Percentiles rank a stretch among this genome's conserved stretches.
These are phyloP conservation scores for Paspalum notatum DNA, from an alignment of 176 grass and related monocot genomes.

Conservation along the genomic window DNA sequence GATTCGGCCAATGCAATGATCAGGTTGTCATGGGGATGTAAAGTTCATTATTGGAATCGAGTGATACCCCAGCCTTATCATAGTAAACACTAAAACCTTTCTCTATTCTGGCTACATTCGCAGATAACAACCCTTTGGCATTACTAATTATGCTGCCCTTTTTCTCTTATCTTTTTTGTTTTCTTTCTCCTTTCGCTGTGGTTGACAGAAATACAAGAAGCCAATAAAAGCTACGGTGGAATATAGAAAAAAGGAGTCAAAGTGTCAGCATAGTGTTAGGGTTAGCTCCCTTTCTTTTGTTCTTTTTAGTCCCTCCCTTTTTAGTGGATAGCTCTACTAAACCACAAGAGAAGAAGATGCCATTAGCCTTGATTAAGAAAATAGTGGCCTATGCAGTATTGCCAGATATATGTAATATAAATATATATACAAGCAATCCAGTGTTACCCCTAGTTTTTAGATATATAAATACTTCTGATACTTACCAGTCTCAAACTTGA, in stretches of 20 bases:
- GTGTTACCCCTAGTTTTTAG: conserved; percentile 38
- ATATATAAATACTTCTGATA: conserved; percentile 28
- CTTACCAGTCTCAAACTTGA: no score
- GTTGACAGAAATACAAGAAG: conserved; percentile 64
- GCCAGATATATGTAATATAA: conserved; percentile 35
- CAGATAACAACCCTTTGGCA: conserved; percentile 28
- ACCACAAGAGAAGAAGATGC: conserved; percentile 51
- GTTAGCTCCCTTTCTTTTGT: conserved; percentile 55
- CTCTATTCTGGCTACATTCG: no score
- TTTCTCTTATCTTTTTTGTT: conserved; percentile 15
- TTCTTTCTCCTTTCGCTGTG: conserved; percentile 20
- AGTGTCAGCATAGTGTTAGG: conserved; percentile 70
- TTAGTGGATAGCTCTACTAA: conserved; percentile 62
- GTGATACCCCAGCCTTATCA: conserved; percentile 59
- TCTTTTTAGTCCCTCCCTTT: no score
- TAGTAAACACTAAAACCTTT: conserved; percentile 50
- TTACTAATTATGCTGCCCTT: conserved; percentile 31
- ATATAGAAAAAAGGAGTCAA: conserved; percentile 58
- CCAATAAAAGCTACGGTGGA: conserved; percentile 62
- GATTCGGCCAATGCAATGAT: conserved; percentile 41
- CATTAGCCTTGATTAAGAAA: no score
- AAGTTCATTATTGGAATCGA: conserved; percentile 48
- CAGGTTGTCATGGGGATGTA: conserved; percentile 80
- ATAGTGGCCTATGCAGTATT: conserved; percentile 23
- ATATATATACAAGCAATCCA: conserved; percentile 30